Evolutionary conservation across 257 asterid species (phyloP).

Genomic region (Nicotiana tabacum): DNA sequence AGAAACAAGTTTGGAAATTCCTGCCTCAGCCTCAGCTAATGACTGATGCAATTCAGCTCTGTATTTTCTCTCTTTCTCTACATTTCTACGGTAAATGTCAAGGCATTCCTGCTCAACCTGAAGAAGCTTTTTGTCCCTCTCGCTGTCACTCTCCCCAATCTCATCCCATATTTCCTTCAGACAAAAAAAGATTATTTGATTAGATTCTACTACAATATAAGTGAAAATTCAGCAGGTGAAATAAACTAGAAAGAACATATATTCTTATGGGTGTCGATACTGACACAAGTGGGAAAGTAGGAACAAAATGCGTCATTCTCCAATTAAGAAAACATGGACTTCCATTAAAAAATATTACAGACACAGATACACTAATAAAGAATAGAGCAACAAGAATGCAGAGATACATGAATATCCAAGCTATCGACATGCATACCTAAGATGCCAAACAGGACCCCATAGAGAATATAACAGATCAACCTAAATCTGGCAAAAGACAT

Average conservation of each 20-base stretch:
- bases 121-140: conserved; percentile 69
- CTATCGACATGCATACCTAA: background rate
- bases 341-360: background rate
- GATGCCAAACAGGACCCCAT: background rate
- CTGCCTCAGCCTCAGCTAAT: conserved; percentile 58
- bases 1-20: conserved; percentile 52
- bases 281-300: background rate
- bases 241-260: background rate
- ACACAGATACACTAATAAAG: background rate
- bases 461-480: background rate
- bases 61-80: conserved; percentile 53
- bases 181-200: background rate
- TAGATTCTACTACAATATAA: background rate
- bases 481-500: background rate
- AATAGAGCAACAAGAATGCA: background rate
- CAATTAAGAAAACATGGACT: background rate
- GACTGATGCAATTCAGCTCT: conserved; percentile 55
- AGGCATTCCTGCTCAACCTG: conserved; percentile 86
- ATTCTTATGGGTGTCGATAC: background rate
- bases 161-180: conserved; percentile 72
- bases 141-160: conserved; percentile 60
- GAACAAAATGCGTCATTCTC: background rate
- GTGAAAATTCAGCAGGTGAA: background rate
- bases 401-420: background rate
- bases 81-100: conserved; percentile 59